A percentile compares a stretch with the other conserved stretches of the same genome.
Evolutionary conservation across 768 basidiomycete genomes (phyloP).

Genomic region (Porphyrellus cyaneotinctus): DNA sequence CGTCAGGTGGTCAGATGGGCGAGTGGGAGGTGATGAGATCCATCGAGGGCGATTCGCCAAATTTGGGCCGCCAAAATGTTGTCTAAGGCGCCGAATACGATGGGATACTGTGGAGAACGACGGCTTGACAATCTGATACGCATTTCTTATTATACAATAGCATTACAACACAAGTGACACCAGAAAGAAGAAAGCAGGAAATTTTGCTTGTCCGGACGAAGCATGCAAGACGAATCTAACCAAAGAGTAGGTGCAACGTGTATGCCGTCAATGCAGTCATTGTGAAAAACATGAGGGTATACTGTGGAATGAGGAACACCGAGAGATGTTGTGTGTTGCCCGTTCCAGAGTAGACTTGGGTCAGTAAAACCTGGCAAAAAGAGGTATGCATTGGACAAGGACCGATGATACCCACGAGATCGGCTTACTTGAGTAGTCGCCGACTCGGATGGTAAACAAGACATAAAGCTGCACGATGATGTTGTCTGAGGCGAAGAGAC

Average conservation of each 20-base stretch:
- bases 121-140: no score
- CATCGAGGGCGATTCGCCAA: no score
- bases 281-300: conserved; percentile 37
- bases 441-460: conserved; percentile 59
- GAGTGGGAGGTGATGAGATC: no score
- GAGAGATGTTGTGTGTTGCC: conserved; percentile 60
- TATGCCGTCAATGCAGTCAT: conserved; percentile 38
- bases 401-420: background rate
- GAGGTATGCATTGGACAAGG: background rate
- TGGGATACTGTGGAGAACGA: no score
- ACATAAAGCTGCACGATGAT: conserved; percentile 42
- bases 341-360: conserved; percentile 63
- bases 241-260: conserved; percentile 35
- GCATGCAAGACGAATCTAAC: conserved; percentile 1
- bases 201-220: background rate
- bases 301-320: conserved; percentile 60
- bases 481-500: background rate
- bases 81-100: no score
- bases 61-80: no score
- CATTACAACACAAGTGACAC: no score
- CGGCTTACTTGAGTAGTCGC: conserved; percentile 51
- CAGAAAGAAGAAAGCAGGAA: no score
- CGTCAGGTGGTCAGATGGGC: no score
- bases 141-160: no score
- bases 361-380: conserved; percentile 49